phyloP scores from a whole-genome alignment of 2,329 filamentous ascomycete genomes.

The Paecilomyces sp. region DNA sequence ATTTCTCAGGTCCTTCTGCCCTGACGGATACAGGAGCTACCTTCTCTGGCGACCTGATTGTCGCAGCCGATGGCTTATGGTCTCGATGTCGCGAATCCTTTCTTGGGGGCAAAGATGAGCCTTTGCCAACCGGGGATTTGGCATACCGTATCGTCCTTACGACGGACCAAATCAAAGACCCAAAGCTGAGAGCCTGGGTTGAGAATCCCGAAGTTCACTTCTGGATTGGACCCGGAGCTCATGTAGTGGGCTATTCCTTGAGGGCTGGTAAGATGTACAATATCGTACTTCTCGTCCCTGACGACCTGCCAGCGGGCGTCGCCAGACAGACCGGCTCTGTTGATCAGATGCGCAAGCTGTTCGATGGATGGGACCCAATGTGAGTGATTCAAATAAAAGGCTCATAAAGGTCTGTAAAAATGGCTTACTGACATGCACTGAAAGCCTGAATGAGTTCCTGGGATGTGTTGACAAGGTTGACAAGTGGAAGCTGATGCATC shows the following conservation, averaged over 20 bases:
- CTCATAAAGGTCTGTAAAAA: neutral
- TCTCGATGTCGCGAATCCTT: slow-evolving; percentile 2
- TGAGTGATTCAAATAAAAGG: neutral
- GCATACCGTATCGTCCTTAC: slow-evolving; percentile 54
- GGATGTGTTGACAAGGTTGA: slow-evolving; percentile 51
- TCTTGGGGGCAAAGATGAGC: slow-evolving; percentile 40
- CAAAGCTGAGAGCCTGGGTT: slow-evolving; percentile 47
- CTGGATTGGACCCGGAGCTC: slow-evolving; percentile 57
- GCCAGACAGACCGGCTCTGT: slow-evolving; percentile 47
- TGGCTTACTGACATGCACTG: neutral
- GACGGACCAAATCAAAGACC: slow-evolving; percentile 46
- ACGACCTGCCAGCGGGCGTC: slow-evolving; percentile 52
- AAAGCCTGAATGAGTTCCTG: slow-evolving; percentile 35
- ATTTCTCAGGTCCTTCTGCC: neutral
- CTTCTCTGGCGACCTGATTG: neutral
- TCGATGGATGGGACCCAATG: slow-evolving; percentile 57
- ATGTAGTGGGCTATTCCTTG: slow-evolving; percentile 58
- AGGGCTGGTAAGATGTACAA: slow-evolving; percentile 56
- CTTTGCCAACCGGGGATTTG: slow-evolving; percentile 55
- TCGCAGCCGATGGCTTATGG: slow-evolving; percentile 2
- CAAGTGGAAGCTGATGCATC: slow-evolving; percentile 62
- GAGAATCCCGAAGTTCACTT: slow-evolving; percentile 48
- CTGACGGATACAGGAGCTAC: neutral
- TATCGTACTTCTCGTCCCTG: slow-evolving; percentile 58
- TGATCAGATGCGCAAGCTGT: slow-evolving; percentile 55